Evolutionary conservation across 257 asterid genomes (phyloP), one percentile per base, ranked within the genome.

Genomic region (Nicotiana attenuata): DNA sequence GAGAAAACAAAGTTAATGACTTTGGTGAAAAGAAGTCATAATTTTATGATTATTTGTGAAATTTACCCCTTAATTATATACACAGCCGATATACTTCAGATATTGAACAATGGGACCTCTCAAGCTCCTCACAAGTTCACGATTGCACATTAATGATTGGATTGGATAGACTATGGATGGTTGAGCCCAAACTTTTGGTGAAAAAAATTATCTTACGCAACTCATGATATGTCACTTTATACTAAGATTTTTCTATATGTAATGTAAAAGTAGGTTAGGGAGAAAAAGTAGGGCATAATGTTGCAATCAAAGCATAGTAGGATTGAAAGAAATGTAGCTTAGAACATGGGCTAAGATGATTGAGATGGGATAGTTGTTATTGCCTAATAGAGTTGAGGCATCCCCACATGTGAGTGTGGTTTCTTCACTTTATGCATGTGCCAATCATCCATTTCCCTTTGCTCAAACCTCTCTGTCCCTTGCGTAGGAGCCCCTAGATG

Each of bases 391-490:
- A 84, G 82, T 79, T 87, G 83, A 81, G 82, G 84, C 87, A 78
- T 63, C 47, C 24, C 90, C 86, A 57, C 56, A 69, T 69, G 57
- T 56, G 22, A 10, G 35, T 41, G 82, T 81, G 82, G 28, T 82
- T 61, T 59, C 77, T 73, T 63, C 82, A 83, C 87, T 81, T 81
- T 84, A 29, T 88, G 90, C 89, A 87, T 85, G 91, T 90, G 87
- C 61, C 59, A 22, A 56, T 82, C 61, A 22, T 76, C 87, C 68
- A 80, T 81, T 71, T 50, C 45, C 61, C 78, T 59, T 71, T 82
- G 50, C 52, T 67, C 82, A 47, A 28, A 31, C 38, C 85, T 20
- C 66, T 16, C 28, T 66, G 69, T 84, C 81, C 61, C 61, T 45
- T 45, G 59, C n/a, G n/a, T n/a, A n/a, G n/a, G n/a, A n/a, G n/a